Percentiles rank a stretch among this genome's conserved stretches.
Evolutionary conservation across 164 flowering plant genomes (phyloP).

Genomic region (Saururus chinensis): DNA sequence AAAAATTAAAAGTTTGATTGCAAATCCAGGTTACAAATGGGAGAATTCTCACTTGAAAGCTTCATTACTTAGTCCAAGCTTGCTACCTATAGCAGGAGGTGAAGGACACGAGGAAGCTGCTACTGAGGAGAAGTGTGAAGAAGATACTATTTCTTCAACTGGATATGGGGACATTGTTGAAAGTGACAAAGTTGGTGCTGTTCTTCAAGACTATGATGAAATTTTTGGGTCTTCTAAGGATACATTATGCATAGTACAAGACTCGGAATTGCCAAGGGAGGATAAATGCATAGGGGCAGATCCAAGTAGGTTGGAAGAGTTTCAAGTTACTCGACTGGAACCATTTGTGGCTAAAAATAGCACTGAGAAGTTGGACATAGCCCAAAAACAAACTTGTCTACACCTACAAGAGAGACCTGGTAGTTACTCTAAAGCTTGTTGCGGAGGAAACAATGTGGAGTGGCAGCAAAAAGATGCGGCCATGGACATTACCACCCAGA

Average conservation of each 20-base stretch:
- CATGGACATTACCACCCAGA: conserved; percentile 20
- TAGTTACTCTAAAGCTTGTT: conserved; percentile 1
- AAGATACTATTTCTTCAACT: conserved; percentile 14
- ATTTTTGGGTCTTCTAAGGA: neutral
- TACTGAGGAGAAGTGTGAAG: conserved; percentile 20
- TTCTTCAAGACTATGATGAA: neutral
- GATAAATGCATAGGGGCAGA: conserved; percentile 1
- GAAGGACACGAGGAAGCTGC: conserved; percentile 5
- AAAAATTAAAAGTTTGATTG: neutral
- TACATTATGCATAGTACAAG: neutral
- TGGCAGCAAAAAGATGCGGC: conserved; percentile 13
- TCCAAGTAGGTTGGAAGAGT: conserved; percentile 2
- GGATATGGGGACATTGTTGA: conserved; percentile 10
- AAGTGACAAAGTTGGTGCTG: neutral
- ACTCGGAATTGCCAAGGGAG: neutral
- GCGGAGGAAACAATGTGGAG: conserved; percentile 3
- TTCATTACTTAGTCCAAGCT: neutral
- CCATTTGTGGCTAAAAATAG: conserved; percentile 12
- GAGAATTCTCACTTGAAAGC: neutral
- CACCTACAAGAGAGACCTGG: conserved; percentile 1
- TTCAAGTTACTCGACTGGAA: conserved; percentile 7
- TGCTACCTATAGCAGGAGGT: conserved; percentile 5
- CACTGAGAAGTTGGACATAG: conserved; percentile 5
- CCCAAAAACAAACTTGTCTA: neutral
- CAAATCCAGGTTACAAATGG: conserved; percentile 1